phyloP scores from a whole-genome alignment of 2,329 filamentous ascomycete genomes.

The Fusarium austroafricanum region DNA sequence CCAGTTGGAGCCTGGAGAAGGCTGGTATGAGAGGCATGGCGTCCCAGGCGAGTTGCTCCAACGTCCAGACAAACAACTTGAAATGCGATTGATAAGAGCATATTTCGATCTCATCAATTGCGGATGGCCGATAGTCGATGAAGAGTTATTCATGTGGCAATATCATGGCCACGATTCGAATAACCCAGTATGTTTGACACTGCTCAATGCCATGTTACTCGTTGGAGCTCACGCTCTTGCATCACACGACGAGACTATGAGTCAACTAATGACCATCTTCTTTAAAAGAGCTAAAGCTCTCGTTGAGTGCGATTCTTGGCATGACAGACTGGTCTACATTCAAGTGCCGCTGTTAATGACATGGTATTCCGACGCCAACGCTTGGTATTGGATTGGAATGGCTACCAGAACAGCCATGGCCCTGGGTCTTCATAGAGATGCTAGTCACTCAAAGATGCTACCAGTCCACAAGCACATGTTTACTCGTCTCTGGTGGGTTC shows the following conservation, averaged over 20 bases:
- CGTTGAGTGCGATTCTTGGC: not conserved
- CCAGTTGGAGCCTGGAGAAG: not conserved
- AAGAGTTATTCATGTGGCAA: slow-evolving; percentile 18
- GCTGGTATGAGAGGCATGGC: slow-evolving; percentile 2
- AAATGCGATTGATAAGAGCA: not conserved
- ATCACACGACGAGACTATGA: not conserved
- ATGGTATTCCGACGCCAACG: slow-evolving; percentile 15
- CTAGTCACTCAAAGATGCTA: slow-evolving; percentile 7
- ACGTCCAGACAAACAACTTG: slow-evolving; percentile 1
- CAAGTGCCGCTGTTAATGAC: slow-evolving; percentile 8
- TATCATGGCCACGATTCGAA: not conserved
- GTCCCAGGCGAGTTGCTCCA: not conserved
- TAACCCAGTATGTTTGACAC: slow-evolving; percentile 8
- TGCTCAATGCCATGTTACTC: slow-evolving; percentile 8
- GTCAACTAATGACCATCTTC: not conserved
- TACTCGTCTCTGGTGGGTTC: slow-evolving; percentile 15
- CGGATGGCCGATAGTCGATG: slow-evolving; percentile 15
- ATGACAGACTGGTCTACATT: slow-evolving; percentile 6
- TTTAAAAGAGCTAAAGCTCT: slow-evolving; percentile 4
- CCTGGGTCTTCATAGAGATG: slow-evolving; percentile 6
- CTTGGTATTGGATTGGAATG: slow-evolving; percentile 25
- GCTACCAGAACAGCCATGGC: slow-evolving; percentile 17
- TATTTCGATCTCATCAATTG: slow-evolving; percentile 6
- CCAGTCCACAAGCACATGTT: slow-evolving; percentile 11
- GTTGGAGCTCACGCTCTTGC: slow-evolving; percentile 13